Evolutionary conservation across 1,139 yeast genomes (phyloP).

Genomic region (Geotrichum siamense): DNA sequence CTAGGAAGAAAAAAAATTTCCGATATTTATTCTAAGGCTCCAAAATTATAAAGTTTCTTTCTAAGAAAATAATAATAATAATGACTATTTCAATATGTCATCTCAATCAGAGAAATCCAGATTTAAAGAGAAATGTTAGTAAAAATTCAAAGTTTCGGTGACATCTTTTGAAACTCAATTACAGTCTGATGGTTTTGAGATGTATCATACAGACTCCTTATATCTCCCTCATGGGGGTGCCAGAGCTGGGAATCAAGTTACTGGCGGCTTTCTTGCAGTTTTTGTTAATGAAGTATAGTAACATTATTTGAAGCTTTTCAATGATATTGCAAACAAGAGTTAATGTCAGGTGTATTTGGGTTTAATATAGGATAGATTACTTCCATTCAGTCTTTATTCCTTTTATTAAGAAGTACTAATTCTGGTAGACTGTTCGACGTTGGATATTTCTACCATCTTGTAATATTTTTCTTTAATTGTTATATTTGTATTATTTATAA

Average conservation of each 20-base stretch:
- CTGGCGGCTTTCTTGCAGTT: constrained; percentile 42
- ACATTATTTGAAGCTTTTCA: constrained; percentile 59
- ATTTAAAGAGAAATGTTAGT: too few relatives aligned
- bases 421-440: constrained; percentile 36
- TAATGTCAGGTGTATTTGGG: constrained; percentile 37
- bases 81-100: too few relatives aligned
- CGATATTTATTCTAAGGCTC: too few relatives aligned
- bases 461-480: constrained; percentile 42
- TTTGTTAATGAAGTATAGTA: constrained; percentile 52
- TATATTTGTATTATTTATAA: constrained; percentile 43
- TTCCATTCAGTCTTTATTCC: constrained; percentile 29
- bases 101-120: too few relatives aligned
- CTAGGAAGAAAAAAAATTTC: too few relatives aligned
- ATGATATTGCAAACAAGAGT: constrained; percentile 46
- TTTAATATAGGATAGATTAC: constrained; percentile 29
- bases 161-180: too few relatives aligned
- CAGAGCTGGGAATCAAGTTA: constrained; percentile 31
- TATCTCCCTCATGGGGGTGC: constrained; percentile 30
- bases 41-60: too few relatives aligned
- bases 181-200: too few relatives aligned
- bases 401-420: constrained; percentile 51
- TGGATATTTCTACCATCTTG: constrained; percentile 25
- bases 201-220: constrained; percentile 11
- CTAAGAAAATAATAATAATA: too few relatives aligned
- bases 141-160: too few relatives aligned